Evolutionary conservation across 2,329 filamentous ascomycete species (phyloP), one percentile per base, ranked within the genome.

Genomic region (Talaromyces piceae): DNA sequence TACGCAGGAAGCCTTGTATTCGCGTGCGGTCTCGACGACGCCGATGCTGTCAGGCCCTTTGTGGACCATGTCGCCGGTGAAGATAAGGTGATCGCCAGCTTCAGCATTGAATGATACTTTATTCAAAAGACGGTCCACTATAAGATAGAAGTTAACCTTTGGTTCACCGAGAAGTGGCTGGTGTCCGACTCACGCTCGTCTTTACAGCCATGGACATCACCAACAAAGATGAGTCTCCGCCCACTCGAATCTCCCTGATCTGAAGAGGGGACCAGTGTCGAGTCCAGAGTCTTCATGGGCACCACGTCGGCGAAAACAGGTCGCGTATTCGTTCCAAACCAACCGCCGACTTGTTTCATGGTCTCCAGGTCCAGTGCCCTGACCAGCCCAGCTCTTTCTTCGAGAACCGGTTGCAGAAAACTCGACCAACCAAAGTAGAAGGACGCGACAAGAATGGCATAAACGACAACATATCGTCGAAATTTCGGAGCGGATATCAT

Each of bases 191-290:
- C 70, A 64, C 88, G 76, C 55, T 89, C 80, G 11, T 78, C 66
- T 59, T 81, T 81, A 74, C 93, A 93, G 45, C 93, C 93, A 71
- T 97, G 91, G 12, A 97, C 88, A 70, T 98, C 93, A 50, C 93
- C 91, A 28, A 97, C 76, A 54, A 97, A 76, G 28, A 97, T 74
- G 22, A 98, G 73, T 16, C 90, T 76, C 49, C 78, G 81, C 20
- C 27, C 22, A n/a, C 20, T 18, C 7, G 30, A 25, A 18, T 11
- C 8, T 13, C 47, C 52, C 57, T 67, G 39, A 50, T 49, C 20
- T 37, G 63, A 58, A 8, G 66, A 62, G 9, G 78, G 78, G 11
- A 80, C 56, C 45, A 77, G 63, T 3, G 64, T 57, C 23, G 69
- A 58, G 57, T 80, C 73, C 56, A 84, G 59, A 12, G 70, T 69